Base-by-base conservation (phyloP, 139 green algal species). In the Picochlorum sp. region DNA sequence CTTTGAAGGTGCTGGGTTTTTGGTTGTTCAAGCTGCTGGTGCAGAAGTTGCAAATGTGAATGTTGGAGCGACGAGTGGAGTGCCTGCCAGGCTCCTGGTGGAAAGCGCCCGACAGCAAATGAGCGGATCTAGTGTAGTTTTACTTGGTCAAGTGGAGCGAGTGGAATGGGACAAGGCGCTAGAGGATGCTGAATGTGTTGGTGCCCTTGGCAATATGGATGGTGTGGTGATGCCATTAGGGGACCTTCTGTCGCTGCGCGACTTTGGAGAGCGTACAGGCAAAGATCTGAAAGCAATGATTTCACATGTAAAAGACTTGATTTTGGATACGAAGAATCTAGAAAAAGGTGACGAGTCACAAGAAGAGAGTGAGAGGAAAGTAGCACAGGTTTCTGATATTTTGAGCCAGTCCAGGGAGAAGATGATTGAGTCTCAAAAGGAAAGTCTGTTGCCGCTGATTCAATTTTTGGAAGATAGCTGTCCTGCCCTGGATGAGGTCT, bases 1-100 rank as follows among this genome's bases (percentile, higher is more conserved):
- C 3, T 79, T 78, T 20, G 86, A 93, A 16, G 88, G 88, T 4
- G 83, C 85, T 16, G 89, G 66, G 60, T 74, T 93, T 8, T 55
- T 94, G n/a, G 45, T 94, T 5, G 29, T 94, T 8, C 36, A 70
- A 58, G 55, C 58, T 12, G 4, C 33, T 12, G 29, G 2, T 20
- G 57, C 28, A 32, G 59, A 28, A 10, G 55, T 55, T 24, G 20
- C 20, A 9, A 47, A 47, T 47, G 18, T 56, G 13, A 32, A 25
- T 25, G 50, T 25, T 10, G 59, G n/a, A 16, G 49, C 47, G 18
- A 24, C 43, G 25, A 33, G n/a, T n/a, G n/a, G n/a, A n/a, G 14
- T 25, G 7, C 26, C 18, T 25, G 45, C 68, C 7, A 63, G 69
- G 13, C 45, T 12, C 22, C 20, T 58, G 0, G 40, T 35, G 1